Evolutionary conservation across 352 stramenopile genomes (phyloP), one percentile per base, ranked within the genome.

Genomic region (Globisporangium splendens): DNA sequence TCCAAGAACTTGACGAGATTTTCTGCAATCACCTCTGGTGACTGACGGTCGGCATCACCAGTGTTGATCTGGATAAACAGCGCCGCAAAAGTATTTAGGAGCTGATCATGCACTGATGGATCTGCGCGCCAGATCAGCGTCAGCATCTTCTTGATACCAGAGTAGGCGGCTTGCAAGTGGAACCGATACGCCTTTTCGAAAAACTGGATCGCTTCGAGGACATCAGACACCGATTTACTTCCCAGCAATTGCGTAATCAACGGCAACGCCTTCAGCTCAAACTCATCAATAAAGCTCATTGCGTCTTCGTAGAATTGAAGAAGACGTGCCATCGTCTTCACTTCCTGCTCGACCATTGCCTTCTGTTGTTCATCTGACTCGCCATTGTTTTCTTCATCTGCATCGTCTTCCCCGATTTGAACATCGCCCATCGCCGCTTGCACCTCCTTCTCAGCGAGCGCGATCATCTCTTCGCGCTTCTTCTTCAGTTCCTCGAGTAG

Each of bases 151-250:
- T 94, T 96, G 69, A 98, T 96, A 15, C 91, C 93, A 8, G 71
- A 77, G 11, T 97, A 78, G 8, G 93, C 92, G 62, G 90, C 96
- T 14, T 83, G 76, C 48, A 98, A 70, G 41, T 89, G 83, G 54
- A 98, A 97, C 62, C 89, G 81, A 46, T 93, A 86, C 3, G 92
- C 93, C 46, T 92, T 87, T 10, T 96, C 89, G 61, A 98, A 97
- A 62, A 98, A 98, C 15, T 90, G 77, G 44, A 98, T 95, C 17
- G 94, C 82, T 66, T 97, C 93, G 13, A 96, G 83, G 3, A 98
- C 91, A 67, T 98, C 96, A 17, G 89, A 96, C 15, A 86, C 82
- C 28, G 93, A 97, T 33, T 89, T 89, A 47, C 89, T 98, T 6
- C 96, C 76, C 1, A 98, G 75, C 44, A 98, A 78, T 50, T 91